These are phyloP conservation scores for Parmelia sp. DNA, from an alignment of 495 filamentous ascomycete species.

Conservation along the genomic window DNA sequence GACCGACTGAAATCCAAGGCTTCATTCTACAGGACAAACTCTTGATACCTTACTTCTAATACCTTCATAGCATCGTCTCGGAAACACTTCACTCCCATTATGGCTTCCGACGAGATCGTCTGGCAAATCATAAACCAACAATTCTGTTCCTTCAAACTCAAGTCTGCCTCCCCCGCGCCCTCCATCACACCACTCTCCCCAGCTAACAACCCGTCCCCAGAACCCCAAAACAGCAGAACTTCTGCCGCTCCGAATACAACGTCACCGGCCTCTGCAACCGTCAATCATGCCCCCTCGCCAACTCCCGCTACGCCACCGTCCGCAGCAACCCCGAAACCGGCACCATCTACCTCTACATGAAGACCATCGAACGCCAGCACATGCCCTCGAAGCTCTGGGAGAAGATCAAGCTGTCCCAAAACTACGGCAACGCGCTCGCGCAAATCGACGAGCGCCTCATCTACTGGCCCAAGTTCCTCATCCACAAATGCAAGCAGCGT, in stretches of 20 bases:
- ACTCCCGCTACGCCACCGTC: conserved; percentile 91
- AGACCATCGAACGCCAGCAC: conserved; percentile 78
- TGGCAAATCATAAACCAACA: conserved; percentile 95
- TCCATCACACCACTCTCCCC: conserved; percentile 4
- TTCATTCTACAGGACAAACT: neutral
- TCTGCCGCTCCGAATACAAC: conserved; percentile 95
- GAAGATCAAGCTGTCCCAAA: conserved; percentile 78
- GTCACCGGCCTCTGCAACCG: conserved; percentile 92
- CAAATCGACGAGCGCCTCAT: conserved; percentile 84
- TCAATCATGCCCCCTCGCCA: conserved; percentile 92
- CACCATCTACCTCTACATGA: conserved; percentile 93
- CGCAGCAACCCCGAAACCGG: conserved; percentile 75
- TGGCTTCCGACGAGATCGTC: conserved; percentile 92
- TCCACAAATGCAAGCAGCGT: conserved; percentile 97
- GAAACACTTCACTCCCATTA: too few relatives aligned
- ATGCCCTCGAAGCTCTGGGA: conserved; percentile 94
- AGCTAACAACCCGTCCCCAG: conserved; percentile 33
- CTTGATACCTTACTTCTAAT: too few relatives aligned
- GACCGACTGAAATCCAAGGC: neutral
- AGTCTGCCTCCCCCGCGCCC: conserved; percentile 48
- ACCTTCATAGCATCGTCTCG: too few relatives aligned
- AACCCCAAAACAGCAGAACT: conserved; percentile 86
- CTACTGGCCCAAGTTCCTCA: conserved; percentile 93
- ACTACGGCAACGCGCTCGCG: conserved; percentile 80
- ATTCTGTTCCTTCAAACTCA: conserved; percentile 94